Conservation (phyloP, 1,284 basidiomycete species). For the Cryptococcus sp. region DNA sequence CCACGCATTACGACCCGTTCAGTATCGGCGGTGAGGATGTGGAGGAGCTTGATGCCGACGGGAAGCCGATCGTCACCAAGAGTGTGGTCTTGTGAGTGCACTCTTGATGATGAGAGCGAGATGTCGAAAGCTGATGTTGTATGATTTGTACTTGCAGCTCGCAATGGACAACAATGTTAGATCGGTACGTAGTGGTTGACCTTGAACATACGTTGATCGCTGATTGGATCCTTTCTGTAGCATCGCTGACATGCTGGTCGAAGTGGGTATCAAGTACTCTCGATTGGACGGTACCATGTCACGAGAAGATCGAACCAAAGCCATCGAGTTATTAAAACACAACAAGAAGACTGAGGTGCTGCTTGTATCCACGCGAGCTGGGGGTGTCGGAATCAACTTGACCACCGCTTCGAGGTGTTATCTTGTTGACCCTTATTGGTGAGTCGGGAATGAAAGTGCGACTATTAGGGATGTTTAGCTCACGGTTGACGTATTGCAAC, state of each 20-base stretch:
- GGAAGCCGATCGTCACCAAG: slow-evolving; percentile 60
- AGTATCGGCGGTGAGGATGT: slow-evolving; percentile 61
- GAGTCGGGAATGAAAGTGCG: slow-evolving; percentile 27
- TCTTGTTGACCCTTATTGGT: slow-evolving; percentile 95
- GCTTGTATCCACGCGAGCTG: slow-evolving; percentile 92
- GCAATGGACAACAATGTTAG: slow-evolving; percentile 94
- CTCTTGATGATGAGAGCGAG: neutral
- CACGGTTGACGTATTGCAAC: slow-evolving; percentile 2
- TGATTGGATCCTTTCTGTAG: slow-evolving; percentile 50
- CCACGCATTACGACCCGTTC: slow-evolving; percentile 74
- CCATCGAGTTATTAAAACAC: slow-evolving; percentile 85
- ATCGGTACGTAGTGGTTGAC: slow-evolving; percentile 63
- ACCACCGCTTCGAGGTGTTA: slow-evolving; percentile 91
- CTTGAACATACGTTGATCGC: neutral
- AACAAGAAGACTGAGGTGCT: slow-evolving; percentile 86
- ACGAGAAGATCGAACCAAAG: slow-evolving; percentile 82
- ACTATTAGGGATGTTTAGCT: neutral
- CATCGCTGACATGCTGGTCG: slow-evolving; percentile 84
- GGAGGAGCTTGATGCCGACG: slow-evolving; percentile 67
- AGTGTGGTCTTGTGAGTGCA: slow-evolving; percentile 84
- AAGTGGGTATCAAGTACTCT: slow-evolving; percentile 77
- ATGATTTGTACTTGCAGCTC: slow-evolving; percentile 55
- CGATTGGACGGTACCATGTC: slow-evolving; percentile 96
- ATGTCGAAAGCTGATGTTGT: neutral
- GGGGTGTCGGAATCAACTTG: slow-evolving; percentile 93